Conservation (phyloP, 2,329 filamentous ascomycete species). For the Pseudopyricularia cyperi region DNA sequence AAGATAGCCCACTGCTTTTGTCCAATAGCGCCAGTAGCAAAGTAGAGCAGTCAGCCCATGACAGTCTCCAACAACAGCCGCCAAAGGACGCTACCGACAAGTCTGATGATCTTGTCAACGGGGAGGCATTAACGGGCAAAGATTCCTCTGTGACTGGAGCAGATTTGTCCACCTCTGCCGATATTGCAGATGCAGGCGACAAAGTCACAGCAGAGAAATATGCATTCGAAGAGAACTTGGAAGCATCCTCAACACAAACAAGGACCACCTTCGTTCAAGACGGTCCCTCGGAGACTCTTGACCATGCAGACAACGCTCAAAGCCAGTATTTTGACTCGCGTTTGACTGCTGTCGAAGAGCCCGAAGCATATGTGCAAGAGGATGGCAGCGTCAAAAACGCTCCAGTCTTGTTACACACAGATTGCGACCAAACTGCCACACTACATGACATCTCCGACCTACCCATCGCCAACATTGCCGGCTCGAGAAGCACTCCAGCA, state of each 20-base stretch:
- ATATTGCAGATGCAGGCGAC: not conserved
- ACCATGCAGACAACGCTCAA: not conserved
- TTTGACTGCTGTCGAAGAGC: not conserved
- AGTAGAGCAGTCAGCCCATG: not conserved
- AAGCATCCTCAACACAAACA: not conserved
- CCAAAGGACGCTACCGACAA: too few relatives aligned
- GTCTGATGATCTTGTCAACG: too few relatives aligned
- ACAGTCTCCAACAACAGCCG: too few relatives aligned
- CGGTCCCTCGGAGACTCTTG: not conserved
- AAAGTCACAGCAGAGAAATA: not conserved
- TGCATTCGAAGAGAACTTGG: not conserved
- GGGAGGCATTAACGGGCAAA: too few relatives aligned
- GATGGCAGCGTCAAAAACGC: not conserved
- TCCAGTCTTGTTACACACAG: not conserved
- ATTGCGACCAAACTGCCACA: not conserved
- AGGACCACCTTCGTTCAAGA: not conserved
- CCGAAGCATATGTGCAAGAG: not conserved
- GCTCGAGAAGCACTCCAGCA: not conserved
- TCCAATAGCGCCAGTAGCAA: not conserved
- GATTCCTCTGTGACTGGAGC: not conserved
- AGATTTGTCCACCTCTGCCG: not conserved
- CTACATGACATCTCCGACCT: not conserved
- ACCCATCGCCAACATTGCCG: not conserved
- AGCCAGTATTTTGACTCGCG: not conserved
- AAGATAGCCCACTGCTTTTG: not conserved